Percentiles rank a stretch among this genome's conserved stretches.
Conservation (phyloP, 805 yeast genomes). For the Komagataella mondaviorum region DNA sequence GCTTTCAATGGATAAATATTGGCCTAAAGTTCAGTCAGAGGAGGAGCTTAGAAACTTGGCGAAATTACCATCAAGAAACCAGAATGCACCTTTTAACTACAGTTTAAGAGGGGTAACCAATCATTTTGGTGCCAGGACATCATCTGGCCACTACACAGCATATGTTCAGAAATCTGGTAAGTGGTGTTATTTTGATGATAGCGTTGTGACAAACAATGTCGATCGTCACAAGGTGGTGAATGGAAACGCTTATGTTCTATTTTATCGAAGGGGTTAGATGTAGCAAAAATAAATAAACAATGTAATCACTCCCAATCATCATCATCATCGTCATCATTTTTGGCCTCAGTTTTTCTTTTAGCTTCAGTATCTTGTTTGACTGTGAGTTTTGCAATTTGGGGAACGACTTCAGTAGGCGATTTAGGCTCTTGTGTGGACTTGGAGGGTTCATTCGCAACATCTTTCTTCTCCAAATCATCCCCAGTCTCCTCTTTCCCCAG, state of each 20-base stretch:
- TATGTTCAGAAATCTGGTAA: conserved; percentile 50
- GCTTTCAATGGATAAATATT: conserved; percentile 44
- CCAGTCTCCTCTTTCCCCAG: conserved; percentile 3
- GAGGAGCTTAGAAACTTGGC: conserved; percentile 30
- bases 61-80: conserved; percentile 53
- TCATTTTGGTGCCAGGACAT: conserved; percentile 64
- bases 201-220: conserved; percentile 43
- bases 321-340: conserved; percentile 14
- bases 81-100: conserved; percentile 69
- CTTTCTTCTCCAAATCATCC: conserved; percentile 1
- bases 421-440: background rate
- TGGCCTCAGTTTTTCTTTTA: background rate
- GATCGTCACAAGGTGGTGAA: conserved; percentile 42
- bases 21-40: conserved; percentile 40
- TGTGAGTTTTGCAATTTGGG: background rate
- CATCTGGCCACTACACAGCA: conserved; percentile 81
- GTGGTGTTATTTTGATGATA: conserved; percentile 82
- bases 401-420: background rate
- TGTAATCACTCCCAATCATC: conserved; percentile 44
- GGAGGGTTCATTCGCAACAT: background rate
- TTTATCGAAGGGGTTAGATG: conserved; percentile 38
- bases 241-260: conserved; percentile 71
- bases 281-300: background rate
- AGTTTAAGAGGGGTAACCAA: conserved; percentile 70
- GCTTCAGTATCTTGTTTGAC: background rate